Percentiles rank a stretch among this genome's conserved stretches.
Evolutionary conservation across 306 rosid genomes (phyloP).

Genomic region (Prinsepia uniflora): DNA sequence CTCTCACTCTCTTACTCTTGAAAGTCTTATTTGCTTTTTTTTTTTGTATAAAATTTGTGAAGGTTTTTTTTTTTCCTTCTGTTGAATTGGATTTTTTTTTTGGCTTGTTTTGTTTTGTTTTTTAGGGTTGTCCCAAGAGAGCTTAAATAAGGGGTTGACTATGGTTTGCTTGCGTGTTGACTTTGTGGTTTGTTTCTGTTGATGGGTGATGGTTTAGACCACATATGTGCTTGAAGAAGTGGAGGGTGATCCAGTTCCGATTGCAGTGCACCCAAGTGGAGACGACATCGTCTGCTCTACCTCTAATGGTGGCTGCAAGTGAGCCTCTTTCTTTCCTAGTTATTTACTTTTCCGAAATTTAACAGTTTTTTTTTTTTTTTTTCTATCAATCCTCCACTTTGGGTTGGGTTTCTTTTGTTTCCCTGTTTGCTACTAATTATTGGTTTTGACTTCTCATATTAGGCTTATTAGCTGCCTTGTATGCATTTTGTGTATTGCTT

Average conservation of each 20-base stretch:
- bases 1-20: slow-evolving; percentile 26
- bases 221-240: slow-evolving; percentile 73
- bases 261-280: slow-evolving; percentile 83
- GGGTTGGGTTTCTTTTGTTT: neutral
- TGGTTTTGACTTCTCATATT: neutral
- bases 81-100: neutral
- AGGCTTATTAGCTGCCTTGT: neutral
- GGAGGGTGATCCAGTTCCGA: slow-evolving; percentile 71
- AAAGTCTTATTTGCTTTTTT: neutral
- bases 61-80: neutral
- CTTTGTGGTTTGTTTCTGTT: neutral
- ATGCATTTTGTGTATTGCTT: neutral
- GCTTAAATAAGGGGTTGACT: neutral
- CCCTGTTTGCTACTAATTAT: neutral
- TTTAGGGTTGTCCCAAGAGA: neutral
- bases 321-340: slow-evolving; percentile 27
- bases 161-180: neutral
- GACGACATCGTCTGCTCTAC: slow-evolving; percentile 77
- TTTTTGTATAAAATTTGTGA: neutral
- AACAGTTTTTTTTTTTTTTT: neutral
- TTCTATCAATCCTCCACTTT: neutral
- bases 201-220: slow-evolving; percentile 31
- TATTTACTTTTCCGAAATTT: neutral
- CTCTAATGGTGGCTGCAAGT: slow-evolving; percentile 89
- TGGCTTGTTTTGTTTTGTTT: neutral